Evolutionary conservation across 78 protist species (phyloP).

Genomic region (Tieghemostelium lacteum): DNA sequence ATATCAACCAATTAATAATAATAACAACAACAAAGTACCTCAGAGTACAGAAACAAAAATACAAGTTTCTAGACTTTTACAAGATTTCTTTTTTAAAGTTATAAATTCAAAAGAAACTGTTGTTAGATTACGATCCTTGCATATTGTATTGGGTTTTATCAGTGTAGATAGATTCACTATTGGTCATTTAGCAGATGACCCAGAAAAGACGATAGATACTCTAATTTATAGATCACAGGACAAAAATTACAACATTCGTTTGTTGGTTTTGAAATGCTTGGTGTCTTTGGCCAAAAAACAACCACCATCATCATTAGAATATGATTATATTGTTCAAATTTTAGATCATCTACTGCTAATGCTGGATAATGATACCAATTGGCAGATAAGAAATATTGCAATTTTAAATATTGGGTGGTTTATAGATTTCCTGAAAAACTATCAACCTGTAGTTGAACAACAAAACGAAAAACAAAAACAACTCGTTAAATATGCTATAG

Average conservation of each 20-base stretch:
- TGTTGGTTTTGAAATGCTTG: not conserved
- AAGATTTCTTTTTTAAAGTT: conserved; percentile 1
- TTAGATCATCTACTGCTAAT: conserved; percentile 7
- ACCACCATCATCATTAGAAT: not conserved
- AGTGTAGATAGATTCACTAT: not conserved
- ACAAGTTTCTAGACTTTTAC: not conserved
- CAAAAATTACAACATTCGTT: conserved; percentile 30
- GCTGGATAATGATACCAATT: conserved; percentile 13
- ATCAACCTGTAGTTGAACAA: not conserved
- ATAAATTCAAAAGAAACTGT: conserved; percentile 49
- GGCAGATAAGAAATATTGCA: conserved; percentile 1
- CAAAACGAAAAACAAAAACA: no score
- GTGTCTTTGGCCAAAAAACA: not conserved
- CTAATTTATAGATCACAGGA: conserved; percentile 37
- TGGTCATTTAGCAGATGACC: not conserved
- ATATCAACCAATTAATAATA: not conserved
- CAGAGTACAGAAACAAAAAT: not conserved
- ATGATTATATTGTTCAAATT: not conserved
- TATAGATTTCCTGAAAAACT: no score
- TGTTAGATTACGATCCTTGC: conserved; percentile 64
- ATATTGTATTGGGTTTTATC: conserved; percentile 1
- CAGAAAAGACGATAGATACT: not conserved
- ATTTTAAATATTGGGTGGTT: not conserved
- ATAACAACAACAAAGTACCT: not conserved
- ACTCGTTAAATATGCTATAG: not conserved